phyloP scores from a whole-genome alignment of 306 rosid species.

The Malus domestica region DNA sequence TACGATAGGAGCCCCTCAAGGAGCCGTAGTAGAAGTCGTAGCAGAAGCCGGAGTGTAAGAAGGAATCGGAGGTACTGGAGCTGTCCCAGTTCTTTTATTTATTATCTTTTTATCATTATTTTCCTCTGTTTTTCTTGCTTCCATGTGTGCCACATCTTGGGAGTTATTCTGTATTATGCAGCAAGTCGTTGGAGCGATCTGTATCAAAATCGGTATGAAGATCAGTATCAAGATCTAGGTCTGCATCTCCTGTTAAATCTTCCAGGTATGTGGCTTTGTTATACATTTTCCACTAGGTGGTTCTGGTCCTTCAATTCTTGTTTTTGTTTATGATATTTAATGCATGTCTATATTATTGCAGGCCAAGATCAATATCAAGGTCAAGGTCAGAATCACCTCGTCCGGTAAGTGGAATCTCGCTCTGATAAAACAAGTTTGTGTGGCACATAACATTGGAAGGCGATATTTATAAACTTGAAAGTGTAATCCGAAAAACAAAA shows the following conservation, averaged over 20 bases:
- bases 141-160: not conserved
- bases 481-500: not conserved
- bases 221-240: conserved; percentile 78
- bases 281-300: not conserved
- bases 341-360: conserved; percentile 22
- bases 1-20: conserved; percentile 68
- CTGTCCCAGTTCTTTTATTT: not conserved
- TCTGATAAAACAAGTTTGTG: not conserved
- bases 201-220: conserved; percentile 80
- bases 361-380: conserved; percentile 52
- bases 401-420: conserved; percentile 40
- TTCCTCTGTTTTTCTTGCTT: not conserved
- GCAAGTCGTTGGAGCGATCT: conserved; percentile 74
- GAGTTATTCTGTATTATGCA: conserved; percentile 19
- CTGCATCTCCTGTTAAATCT: conserved; percentile 74
- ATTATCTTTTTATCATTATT: not conserved
- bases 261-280: conserved; percentile 45
- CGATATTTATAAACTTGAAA: not conserved
- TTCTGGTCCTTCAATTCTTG: not conserved
- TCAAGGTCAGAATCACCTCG: conserved; percentile 65
- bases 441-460: not conserved
- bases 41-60: conserved; percentile 63
- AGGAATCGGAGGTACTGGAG: conserved; percentile 55
- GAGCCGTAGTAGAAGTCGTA: conserved; percentile 79
- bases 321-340: not conserved